These are phyloP conservation scores for Cercospora sojina DNA, from an alignment of 2,329 filamentous ascomycete genomes.

Conservation along the genomic window DNA sequence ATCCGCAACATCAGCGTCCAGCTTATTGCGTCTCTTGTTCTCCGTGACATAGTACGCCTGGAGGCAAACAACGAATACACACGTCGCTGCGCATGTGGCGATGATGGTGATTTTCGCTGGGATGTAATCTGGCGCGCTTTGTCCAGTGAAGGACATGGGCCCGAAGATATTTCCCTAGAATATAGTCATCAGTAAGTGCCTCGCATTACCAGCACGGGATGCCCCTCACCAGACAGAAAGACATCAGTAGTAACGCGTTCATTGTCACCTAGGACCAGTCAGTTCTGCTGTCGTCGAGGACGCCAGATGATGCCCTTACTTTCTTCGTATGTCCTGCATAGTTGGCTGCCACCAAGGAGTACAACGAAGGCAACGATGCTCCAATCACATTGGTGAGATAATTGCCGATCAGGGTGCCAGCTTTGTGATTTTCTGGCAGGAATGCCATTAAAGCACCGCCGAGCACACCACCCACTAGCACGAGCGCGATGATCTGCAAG, in stretches of 20 bases:
- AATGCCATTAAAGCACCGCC: constrained; percentile 37
- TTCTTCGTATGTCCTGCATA: constrained; percentile 70
- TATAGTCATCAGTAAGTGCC: background rate
- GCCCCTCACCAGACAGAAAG: constrained; percentile 27
- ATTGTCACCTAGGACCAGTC: constrained; percentile 37
- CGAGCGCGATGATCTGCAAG: constrained; percentile 31
- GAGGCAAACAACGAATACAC: constrained; percentile 45
- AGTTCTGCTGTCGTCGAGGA: too few relatives aligned
- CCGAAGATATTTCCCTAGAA: constrained; percentile 44
- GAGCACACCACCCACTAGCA: constrained; percentile 34
- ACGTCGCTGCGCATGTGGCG: constrained; percentile 37
- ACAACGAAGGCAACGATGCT: constrained; percentile 41
- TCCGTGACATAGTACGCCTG: constrained; percentile 54
- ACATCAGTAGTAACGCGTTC: constrained; percentile 56
- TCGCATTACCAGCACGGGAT: too few relatives aligned
- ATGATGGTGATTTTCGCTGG: constrained; percentile 48
- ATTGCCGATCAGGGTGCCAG: constrained; percentile 45
- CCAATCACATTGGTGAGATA: constrained; percentile 44
- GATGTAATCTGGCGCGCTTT: constrained; percentile 41
- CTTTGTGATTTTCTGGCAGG: constrained; percentile 41
- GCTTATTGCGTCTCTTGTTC: constrained; percentile 37
- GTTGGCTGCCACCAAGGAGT: constrained; percentile 45
- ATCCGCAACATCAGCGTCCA: constrained; percentile 8
- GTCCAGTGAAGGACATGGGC: constrained; percentile 42
- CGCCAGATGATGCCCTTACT: too few relatives aligned